A percentile compares a stretch with the other conserved stretches of the same genome.
Conservation (phyloP, 345 rosid genomes). For the Eucalyptus erythrocorys region DNA sequence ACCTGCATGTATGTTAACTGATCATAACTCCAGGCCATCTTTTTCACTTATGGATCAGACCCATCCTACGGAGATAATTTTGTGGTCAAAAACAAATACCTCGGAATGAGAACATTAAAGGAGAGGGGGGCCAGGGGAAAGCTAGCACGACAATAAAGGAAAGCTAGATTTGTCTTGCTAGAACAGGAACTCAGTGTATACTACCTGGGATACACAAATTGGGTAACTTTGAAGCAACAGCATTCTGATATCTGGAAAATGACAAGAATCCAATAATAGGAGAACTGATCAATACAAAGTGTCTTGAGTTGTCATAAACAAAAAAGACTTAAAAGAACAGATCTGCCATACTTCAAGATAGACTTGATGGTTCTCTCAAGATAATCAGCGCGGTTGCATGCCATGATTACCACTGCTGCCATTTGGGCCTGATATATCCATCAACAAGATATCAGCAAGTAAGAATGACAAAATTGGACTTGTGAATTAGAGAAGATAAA, state of each 20-base stretch:
- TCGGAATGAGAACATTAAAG: background rate
- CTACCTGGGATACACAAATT: conserved; percentile 90
- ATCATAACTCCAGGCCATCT: conserved; percentile 79
- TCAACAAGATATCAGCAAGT: background rate
- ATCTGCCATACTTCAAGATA: conserved; percentile 43
- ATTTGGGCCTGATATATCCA: conserved; percentile 43
- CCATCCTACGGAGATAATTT: conserved; percentile 55
- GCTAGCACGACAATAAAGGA: background rate
- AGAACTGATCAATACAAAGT: background rate
- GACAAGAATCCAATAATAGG: background rate
- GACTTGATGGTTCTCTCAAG: conserved; percentile 77
- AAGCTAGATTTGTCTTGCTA: background rate
- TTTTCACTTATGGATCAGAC: conserved; percentile 46
- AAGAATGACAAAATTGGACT: background rate
- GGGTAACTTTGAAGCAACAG: conserved; percentile 53
- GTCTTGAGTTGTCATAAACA: background rate
- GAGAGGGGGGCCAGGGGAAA: background rate
- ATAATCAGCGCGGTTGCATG: conserved; percentile 99
- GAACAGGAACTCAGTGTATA: background rate
- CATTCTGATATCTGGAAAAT: conserved; percentile 55
- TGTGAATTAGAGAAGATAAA: background rate
- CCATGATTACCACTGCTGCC: conserved; percentile 97
- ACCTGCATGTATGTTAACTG: conserved; percentile 90
- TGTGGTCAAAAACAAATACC: background rate
- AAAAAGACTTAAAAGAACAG: background rate